phyloP scores from a whole-genome alignment of 306 rosid species.

The Ochetophila trinervis region DNA sequence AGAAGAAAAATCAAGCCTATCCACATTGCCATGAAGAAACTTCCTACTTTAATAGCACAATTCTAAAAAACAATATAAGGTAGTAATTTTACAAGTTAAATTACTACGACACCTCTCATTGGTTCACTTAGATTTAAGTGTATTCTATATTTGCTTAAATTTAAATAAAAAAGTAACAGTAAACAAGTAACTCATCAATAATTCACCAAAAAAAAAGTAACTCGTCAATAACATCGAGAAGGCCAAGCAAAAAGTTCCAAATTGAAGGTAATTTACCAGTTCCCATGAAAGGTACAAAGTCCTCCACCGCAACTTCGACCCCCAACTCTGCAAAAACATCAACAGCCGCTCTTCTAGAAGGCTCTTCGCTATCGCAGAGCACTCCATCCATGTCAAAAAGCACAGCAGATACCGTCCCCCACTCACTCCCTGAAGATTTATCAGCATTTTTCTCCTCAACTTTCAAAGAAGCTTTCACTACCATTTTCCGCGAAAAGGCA shows the following conservation, averaged over 20 bases:
- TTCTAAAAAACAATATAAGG: not conserved
- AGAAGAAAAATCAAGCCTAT: too few species aligned
- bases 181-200: not conserved
- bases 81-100: not conserved
- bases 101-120: not conserved
- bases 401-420: slow-evolving; percentile 93
- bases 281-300: slow-evolving; percentile 90
- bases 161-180: not conserved
- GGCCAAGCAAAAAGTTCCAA: not conserved
- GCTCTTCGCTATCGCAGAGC: slow-evolving; percentile 84
- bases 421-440: slow-evolving; percentile 39
- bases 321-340: slow-evolving; percentile 88
- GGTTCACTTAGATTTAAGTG: not conserved
- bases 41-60: not conserved
- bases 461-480: slow-evolving; percentile 50
- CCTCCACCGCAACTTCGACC: slow-evolving; percentile 71
- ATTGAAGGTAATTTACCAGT: slow-evolving; percentile 51
- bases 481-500: slow-evolving; percentile 32
- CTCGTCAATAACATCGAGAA: not conserved
- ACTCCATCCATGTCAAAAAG: slow-evolving; percentile 98
- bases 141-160: not conserved
- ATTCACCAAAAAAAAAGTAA: not conserved
- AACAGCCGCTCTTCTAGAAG: slow-evolving; percentile 76
- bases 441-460: slow-evolving; percentile 51
- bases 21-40: not conserved